Evolutionary conservation across 164 flowering plant genomes (phyloP), one percentile per base, ranked within the genome.

Genomic region (Malania oleifera): DNA sequence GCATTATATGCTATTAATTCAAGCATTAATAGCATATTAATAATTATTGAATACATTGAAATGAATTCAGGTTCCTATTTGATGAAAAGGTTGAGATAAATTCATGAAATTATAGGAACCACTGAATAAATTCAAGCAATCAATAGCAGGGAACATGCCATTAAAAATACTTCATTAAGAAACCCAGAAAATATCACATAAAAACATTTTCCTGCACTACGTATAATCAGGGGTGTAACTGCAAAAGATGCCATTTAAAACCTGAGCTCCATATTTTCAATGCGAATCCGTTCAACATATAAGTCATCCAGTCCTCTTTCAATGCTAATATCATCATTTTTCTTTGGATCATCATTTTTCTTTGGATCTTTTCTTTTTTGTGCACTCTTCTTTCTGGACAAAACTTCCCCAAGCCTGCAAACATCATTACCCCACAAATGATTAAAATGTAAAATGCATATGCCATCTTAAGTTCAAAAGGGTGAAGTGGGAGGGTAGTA

Each of bases 251-350:
- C 17, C 12, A 52, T 26, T 57, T 54, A 55, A 41, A 52, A 85
- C 98, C 98, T 92, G 56, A 92, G 60, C 54, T 87, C 80, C 87
- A 88, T 77, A 59, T 82, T 90, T 62, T 93, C 88, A 56, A 93
- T 70, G 55, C 97, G 90, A 31, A 80, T 75, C 28, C 99, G 84
- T 67, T 90, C 97, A 46, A 88, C 91, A 67, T 29, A 72, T 12
- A 87, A 49, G 31, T 75, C 89, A 40, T 81, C 82, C 25, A 65
- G 56, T n/a, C 70, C 76, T 27, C 51, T 64, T 43, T 80, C 91
- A 63, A 71, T 7, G 22, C 7, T 31, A 54, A 79, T 51, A 50
- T 82, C 90, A 75, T 87, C 90, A 59, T 78, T 74, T 74, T 87
- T n/a, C n/a, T n/a, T n/a, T n/a, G n/a, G n/a, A n/a, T n/a, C n/a